Evolutionary conservation across 148 eudicot species (phyloP).

Genomic region (Tetragonia tetragonoides): DNA sequence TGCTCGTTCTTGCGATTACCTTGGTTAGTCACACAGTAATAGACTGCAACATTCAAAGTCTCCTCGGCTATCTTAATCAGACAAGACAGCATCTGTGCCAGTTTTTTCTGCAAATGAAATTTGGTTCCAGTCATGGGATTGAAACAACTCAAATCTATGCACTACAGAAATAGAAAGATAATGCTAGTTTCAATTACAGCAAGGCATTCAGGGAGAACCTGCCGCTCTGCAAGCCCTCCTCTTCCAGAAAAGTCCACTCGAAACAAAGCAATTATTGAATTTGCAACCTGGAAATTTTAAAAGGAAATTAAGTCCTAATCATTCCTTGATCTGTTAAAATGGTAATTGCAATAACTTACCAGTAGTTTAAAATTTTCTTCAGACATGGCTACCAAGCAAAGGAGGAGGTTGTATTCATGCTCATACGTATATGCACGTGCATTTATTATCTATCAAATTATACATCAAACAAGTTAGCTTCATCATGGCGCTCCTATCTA

Average conservation of each 20-base stretch:
- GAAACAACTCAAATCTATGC: slow-evolving; percentile 5
- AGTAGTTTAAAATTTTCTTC: slow-evolving; percentile 89
- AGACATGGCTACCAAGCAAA: slow-evolving; percentile 95
- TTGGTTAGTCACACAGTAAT: slow-evolving; percentile 70
- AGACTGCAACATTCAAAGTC: slow-evolving; percentile 72
- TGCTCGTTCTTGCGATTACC: slow-evolving; percentile 31
- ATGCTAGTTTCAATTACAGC: background rate
- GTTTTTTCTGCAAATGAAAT: slow-evolving; percentile 67
- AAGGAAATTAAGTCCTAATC: background rate
- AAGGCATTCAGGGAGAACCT: slow-evolving; percentile 42
- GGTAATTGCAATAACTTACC: slow-evolving; percentile 42
- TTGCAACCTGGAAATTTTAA: slow-evolving; percentile 57
- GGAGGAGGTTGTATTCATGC: too few species aligned
- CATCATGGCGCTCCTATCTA: too few species aligned
- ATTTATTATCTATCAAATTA: too few species aligned
- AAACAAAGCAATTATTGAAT: slow-evolving; percentile 85
- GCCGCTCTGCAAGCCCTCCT: slow-evolving; percentile 98
- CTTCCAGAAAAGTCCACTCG: slow-evolving; percentile 97
- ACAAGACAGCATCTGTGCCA: slow-evolving; percentile 94
- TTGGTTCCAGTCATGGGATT: slow-evolving; percentile 4
- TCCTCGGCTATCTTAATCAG: slow-evolving; percentile 89
- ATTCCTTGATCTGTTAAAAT: background rate
- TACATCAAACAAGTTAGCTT: background rate
- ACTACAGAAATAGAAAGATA: background rate
- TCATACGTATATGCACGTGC: too few species aligned